A percentile compares a stretch with the other conserved stretches of the same genome.
phyloP scores from a whole-genome alignment of 2,329 filamentous ascomycete genomes.

The Sporothrix mexicana region DNA sequence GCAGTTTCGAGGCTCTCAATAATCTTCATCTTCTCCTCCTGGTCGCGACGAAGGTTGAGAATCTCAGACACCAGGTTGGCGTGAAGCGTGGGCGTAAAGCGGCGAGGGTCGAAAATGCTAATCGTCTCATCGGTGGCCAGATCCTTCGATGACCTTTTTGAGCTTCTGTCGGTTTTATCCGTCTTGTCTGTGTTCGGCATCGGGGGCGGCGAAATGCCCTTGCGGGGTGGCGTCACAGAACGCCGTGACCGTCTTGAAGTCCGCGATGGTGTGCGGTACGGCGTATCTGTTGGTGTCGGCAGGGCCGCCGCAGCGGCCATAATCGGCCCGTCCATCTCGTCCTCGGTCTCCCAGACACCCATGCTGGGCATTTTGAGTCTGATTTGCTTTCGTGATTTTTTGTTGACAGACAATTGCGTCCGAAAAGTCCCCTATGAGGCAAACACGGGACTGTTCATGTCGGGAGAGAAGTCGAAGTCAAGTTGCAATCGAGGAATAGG shows the following conservation, averaged over 20 bases:
- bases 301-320: slow-evolving; percentile 56
- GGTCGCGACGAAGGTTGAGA: slow-evolving; percentile 79
- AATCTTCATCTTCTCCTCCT: slow-evolving; percentile 85
- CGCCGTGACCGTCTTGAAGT: slow-evolving; percentile 66
- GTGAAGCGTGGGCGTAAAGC: slow-evolving; percentile 94
- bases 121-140: slow-evolving; percentile 70
- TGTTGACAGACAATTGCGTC: slow-evolving; percentile 22
- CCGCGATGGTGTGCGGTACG: slow-evolving; percentile 74
- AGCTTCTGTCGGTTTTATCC: slow-evolving; percentile 53
- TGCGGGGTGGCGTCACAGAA: slow-evolving; percentile 67
- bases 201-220: slow-evolving; percentile 65
- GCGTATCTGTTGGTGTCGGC: slow-evolving; percentile 73
- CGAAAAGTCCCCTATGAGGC: slow-evolving; percentile 27
- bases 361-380: slow-evolving; percentile 47
- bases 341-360: slow-evolving; percentile 67
- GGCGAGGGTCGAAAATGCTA: slow-evolving; percentile 80
- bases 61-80: slow-evolving; percentile 96
- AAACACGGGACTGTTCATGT: slow-evolving; percentile 33
- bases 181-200: slow-evolving; percentile 51
- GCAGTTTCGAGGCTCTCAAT: slow-evolving; percentile 84
- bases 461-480: neutral
- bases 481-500: neutral
- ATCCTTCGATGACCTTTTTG: slow-evolving; percentile 63
- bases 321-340: slow-evolving; percentile 63
- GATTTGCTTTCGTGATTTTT: neutral